Evolutionary conservation across 306 rosid genomes (phyloP), one percentile per base, ranked within the genome.

Genomic region (Inga leiocalycina): DNA sequence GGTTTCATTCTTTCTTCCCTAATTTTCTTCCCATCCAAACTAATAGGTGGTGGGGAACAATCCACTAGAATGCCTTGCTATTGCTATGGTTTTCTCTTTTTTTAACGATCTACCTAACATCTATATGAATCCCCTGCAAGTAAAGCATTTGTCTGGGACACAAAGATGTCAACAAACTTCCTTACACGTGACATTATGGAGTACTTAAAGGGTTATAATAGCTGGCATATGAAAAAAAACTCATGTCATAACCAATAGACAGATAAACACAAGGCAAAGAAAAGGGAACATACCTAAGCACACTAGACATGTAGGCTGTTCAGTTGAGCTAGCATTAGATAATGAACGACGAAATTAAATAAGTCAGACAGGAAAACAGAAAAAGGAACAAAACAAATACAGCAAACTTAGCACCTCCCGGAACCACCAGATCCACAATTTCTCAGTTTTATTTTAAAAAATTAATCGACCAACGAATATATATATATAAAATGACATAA

Each of bases 291-390:
- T 86, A 93, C 99, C 98, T 62, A 95, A 94, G 86, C 99, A 95
- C 35, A 95, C 99, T 2, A 98, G 98, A 86, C 98, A 95, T 11
- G 96, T 45, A 43, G 99, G 94, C 84, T 91, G 99, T 67, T 95
- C 98, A 8, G 93, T 94, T 73, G 96, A 93, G 87, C 81, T 85
- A 65, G 86, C 87, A 20, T 85, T 85, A 43, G 95, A 90, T 84
- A 61, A 24, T 2, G 10, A 3, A 68, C 65, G 32, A 37, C 8
- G 22, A 66, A 75, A 43, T 24, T 7, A 17, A 22, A 68, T 75
- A 54, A 34, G 13, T 1, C 14, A 37, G 35, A 74, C 16, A 32
- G 24, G 20, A 14, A 69, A 10, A 57, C 61, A 59, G 22, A 66
- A 65, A 27, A 45, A n/a, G 24, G 64, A 46, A 73, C 1, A 46